Conservation (phyloP, 1,139 yeast species). For the Geotrichum histeridarum region DNA sequence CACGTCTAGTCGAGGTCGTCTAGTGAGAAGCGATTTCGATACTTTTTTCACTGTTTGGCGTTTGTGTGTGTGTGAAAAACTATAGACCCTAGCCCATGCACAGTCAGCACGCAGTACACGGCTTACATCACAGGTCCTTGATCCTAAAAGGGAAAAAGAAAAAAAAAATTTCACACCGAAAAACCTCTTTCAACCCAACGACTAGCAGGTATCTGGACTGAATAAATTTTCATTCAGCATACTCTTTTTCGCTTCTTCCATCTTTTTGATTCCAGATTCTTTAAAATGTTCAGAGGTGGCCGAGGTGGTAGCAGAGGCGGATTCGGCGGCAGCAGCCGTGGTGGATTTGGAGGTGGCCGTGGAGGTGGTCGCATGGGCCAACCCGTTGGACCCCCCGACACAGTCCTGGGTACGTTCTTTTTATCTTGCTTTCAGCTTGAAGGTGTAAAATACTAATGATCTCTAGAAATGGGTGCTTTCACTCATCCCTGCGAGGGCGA, state of each 20-base stretch:
- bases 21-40: not conserved
- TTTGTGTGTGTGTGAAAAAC: not conserved
- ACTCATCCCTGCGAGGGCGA: slow-evolving; percentile 95
- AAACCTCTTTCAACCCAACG: not conserved
- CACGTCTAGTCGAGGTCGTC: too few relatives aligned
- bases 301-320: slow-evolving; percentile 43
- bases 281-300: slow-evolving; percentile 38
- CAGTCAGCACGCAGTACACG: too few relatives aligned
- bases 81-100: not conserved
- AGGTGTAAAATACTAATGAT: not conserved
- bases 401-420: slow-evolving; percentile 42
- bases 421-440: not conserved
- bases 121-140: too few relatives aligned
- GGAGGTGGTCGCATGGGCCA: slow-evolving; percentile 44
- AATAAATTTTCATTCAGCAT: not conserved
- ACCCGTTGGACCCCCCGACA: slow-evolving; percentile 86
- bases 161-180: too few relatives aligned
- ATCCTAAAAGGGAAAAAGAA: too few relatives aligned
- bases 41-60: not conserved
- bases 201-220: not conserved
- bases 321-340: slow-evolving; percentile 29
- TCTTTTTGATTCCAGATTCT: slow-evolving; percentile 8
- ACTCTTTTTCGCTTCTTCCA: not conserved
- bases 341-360: slow-evolving; percentile 49
- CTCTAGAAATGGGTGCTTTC: slow-evolving; percentile 87